Percentiles rank a stretch among this genome's conserved stretches.
Evolutionary conservation across 164 flowering plant genomes (phyloP).

Genomic region (Chloranthus sessilifolius): DNA sequence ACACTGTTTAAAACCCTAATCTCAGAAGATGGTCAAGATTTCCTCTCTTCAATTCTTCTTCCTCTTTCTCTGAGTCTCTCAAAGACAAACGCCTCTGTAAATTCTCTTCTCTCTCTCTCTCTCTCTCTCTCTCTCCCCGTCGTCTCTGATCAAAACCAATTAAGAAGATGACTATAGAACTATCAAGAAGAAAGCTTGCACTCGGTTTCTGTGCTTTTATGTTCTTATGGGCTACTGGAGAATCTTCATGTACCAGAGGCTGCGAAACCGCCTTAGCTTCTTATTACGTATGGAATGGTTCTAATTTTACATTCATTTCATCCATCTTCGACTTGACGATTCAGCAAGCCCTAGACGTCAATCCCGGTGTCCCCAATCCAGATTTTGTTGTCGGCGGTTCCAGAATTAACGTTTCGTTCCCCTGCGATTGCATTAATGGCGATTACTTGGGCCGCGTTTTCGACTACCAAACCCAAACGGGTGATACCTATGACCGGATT

Average conservation of each 20-base stretch:
- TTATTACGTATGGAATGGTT: slow-evolving; percentile 34
- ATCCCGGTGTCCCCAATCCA: slow-evolving; percentile 21
- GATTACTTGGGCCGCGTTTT: slow-evolving; percentile 43
- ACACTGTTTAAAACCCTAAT: too few species aligned
- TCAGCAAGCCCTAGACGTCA: slow-evolving; percentile 22
- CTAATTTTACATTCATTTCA: slow-evolving; percentile 34
- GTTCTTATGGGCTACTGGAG: slow-evolving; percentile 12
- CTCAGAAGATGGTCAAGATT: too few species aligned
- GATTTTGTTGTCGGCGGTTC: slow-evolving; percentile 20
- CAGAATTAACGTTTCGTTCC: slow-evolving; percentile 45
- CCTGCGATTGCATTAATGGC: slow-evolving; percentile 44
- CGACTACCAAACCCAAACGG: slow-evolving; percentile 16
- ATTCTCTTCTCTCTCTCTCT: background rate
- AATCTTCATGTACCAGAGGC: slow-evolving; percentile 36
- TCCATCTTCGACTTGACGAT: slow-evolving; percentile 7
- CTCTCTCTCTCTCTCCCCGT: background rate
- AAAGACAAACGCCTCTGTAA: too few species aligned
- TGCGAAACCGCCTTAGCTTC: slow-evolving; percentile 64
- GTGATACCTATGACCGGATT: slow-evolving; percentile 36
- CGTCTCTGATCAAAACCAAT: background rate
- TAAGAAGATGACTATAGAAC: background rate
- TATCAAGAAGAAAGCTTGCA: slow-evolving; percentile 1
- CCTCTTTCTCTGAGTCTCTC: too few species aligned
- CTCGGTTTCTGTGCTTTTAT: slow-evolving; percentile 1
- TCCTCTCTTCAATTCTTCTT: too few species aligned